phyloP scores from a whole-genome alignment of 2,329 filamentous ascomycete genomes.

The Fusarium gaditjirri region DNA sequence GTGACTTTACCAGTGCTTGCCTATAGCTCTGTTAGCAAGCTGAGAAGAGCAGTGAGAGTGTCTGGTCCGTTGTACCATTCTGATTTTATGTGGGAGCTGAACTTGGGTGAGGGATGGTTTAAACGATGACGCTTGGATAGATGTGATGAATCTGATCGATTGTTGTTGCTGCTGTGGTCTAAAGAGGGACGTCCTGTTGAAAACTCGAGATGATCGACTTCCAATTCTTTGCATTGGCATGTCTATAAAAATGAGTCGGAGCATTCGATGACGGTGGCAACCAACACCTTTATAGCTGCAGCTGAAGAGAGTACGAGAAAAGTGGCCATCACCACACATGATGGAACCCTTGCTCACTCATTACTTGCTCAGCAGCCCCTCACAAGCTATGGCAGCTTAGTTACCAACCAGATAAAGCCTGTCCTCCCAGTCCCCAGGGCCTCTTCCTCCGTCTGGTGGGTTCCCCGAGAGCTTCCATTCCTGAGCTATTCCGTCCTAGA shows the following conservation, averaged over 20 bases:
- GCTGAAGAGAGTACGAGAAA: constrained; percentile 5
- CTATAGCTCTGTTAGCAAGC: constrained; percentile 30
- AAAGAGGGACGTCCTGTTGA: constrained; percentile 9
- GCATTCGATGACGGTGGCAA: constrained; percentile 31
- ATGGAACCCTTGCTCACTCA: constrained; percentile 34
- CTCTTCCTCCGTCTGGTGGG: neutral
- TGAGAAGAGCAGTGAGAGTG: neutral
- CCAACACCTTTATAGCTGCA: constrained; percentile 38
- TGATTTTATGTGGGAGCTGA: constrained; percentile 30
- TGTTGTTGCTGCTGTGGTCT: constrained; percentile 15
- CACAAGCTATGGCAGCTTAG: constrained; percentile 9
- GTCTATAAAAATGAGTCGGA: constrained; percentile 14
- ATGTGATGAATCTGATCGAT: constrained; percentile 15
- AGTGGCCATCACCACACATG: constrained; percentile 21
- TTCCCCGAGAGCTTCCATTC: constrained; percentile 13
- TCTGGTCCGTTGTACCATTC: constrained; percentile 37
- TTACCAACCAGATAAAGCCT: constrained; percentile 15
- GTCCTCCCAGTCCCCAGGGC: constrained; percentile 3
- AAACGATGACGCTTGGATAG: constrained; percentile 11
- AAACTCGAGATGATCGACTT: constrained; percentile 31
- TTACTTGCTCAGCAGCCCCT: constrained; percentile 42
- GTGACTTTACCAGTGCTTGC: constrained; percentile 65
- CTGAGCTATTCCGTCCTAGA: constrained; percentile 15
- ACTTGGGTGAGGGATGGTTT: neutral
- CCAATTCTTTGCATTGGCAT: constrained; percentile 37